A percentile compares a stretch with the other conserved stretches of the same genome.
Evolutionary conservation across 1,284 basidiomycete genomes (phyloP).

Genomic region (Malassezia brasiliensis): DNA sequence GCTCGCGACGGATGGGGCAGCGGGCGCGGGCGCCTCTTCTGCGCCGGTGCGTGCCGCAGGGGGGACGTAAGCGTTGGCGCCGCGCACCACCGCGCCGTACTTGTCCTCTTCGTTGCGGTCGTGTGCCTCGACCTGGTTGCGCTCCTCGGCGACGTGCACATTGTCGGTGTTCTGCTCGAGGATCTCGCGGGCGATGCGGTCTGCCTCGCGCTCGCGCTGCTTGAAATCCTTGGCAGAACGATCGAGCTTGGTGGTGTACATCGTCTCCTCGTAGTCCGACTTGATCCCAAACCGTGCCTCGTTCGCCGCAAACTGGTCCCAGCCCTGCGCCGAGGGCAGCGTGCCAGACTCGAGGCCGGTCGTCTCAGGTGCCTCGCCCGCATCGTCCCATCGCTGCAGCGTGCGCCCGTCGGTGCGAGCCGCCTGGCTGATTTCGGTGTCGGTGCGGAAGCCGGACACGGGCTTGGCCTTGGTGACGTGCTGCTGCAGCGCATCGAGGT

Average conservation of each 20-base stretch:
- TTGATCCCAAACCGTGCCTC: slow-evolving; percentile 85
- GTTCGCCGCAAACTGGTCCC: slow-evolving; percentile 96
- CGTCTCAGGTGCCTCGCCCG: neutral
- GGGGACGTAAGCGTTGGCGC: slow-evolving; percentile 66
- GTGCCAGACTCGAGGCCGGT: neutral
- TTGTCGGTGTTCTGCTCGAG: slow-evolving; percentile 57
- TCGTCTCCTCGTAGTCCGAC: slow-evolving; percentile 82
- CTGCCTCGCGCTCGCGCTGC: slow-evolving; percentile 77
- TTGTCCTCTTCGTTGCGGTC: slow-evolving; percentile 88
- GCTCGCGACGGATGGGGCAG: slow-evolving; percentile 16
- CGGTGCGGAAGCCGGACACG: slow-evolving; percentile 15
- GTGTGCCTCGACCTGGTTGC: slow-evolving; percentile 62
- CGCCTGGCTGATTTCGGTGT: slow-evolving; percentile 13
- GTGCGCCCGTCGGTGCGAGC: slow-evolving; percentile 2
- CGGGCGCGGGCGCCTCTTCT: slow-evolving; percentile 50
- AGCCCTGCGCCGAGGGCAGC: slow-evolving; percentile 50
- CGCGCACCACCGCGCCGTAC: slow-evolving; percentile 86
- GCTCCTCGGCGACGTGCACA: slow-evolving; percentile 81
- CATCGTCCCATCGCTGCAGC: slow-evolving; percentile 19
- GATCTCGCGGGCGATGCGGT: slow-evolving; percentile 81
- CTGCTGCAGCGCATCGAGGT: slow-evolving; percentile 1
- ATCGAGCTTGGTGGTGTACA: slow-evolving; percentile 91
- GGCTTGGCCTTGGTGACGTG: neutral
- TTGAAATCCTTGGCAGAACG: slow-evolving; percentile 72
- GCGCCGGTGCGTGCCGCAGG: slow-evolving; percentile 49